Conservation (phyloP, 2,329 filamentous ascomycete species). For the Epichloe hybrida region DNA sequence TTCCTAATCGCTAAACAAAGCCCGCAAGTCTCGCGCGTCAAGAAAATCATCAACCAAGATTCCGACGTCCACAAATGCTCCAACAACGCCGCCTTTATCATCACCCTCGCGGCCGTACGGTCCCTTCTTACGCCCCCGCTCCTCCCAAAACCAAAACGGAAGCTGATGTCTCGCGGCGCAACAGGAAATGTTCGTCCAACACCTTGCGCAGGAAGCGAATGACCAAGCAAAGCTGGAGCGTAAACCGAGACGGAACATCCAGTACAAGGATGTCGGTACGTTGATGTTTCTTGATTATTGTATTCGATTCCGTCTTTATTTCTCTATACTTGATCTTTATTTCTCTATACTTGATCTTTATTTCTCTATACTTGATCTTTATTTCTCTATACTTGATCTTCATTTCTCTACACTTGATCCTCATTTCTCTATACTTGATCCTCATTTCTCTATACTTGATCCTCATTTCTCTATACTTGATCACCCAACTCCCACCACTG, state of each 20-base stretch:
- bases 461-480: not conserved
- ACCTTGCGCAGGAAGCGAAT: slow-evolving; percentile 72
- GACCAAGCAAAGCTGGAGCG: slow-evolving; percentile 82
- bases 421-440: not conserved
- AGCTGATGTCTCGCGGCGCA: not conserved
- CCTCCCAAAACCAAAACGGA: not conserved
- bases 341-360: not conserved
- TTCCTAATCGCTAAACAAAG: not conserved
- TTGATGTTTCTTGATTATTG: not conserved
- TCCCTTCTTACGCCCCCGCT: too few species aligned
- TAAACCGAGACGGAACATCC: slow-evolving; percentile 85
- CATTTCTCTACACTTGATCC: too few species aligned
- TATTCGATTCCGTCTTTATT: not conserved
- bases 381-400: not conserved
- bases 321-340: not conserved
- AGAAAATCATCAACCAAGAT: slow-evolving; percentile 87
- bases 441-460: not conserved
- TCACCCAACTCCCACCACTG: too few species aligned
- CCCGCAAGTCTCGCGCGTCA: slow-evolving; percentile 80
- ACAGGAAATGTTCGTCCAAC: slow-evolving; percentile 89
- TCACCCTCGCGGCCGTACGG: slow-evolving; percentile 73
- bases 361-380: not conserved
- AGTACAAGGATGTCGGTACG: slow-evolving; percentile 85
- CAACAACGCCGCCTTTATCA: slow-evolving; percentile 87
- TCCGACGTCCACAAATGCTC: slow-evolving; percentile 76